These are phyloP conservation scores for Pinus tabuliformis DNA, from an alignment of 75 land plant genomes.

Conservation along the genomic window DNA sequence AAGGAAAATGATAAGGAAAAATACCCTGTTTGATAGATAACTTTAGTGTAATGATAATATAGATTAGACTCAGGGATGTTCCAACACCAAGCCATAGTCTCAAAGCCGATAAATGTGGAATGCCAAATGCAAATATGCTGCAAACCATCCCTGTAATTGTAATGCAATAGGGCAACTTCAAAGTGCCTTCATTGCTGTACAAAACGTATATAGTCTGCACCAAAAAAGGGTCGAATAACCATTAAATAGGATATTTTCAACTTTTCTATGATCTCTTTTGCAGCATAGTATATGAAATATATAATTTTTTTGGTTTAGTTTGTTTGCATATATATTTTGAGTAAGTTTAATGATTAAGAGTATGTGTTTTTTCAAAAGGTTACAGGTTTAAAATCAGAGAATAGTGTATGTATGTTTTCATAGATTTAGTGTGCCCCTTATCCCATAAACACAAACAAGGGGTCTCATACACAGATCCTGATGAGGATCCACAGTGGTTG, in stretches of 20 bases:
- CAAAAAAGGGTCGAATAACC: not conserved
- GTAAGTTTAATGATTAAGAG: no score
- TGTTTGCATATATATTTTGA: no score
- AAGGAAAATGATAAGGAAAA: not conserved
- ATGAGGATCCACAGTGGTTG: no score
- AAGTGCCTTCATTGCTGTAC: constrained; percentile 33
- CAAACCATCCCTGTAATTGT: constrained; percentile 61
- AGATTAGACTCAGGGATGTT: constrained; percentile 56
- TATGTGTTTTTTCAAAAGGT: no score
- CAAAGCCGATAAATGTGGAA: constrained; percentile 73
- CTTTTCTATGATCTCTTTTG: no score
- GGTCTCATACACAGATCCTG: no score
- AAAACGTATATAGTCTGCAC: constrained; percentile 64
- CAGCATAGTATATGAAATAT: no score
- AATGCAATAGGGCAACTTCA: constrained; percentile 78
- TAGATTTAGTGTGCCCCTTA: no score
- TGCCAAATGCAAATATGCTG: constrained; percentile 63
- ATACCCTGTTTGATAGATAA: constrained; percentile 67
- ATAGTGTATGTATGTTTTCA: no score
- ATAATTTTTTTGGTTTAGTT: no score
- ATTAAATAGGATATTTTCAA: not conserved
- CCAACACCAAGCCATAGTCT: constrained; percentile 63
- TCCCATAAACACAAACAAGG: no score
- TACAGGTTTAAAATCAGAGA: no score
- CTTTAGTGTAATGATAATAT: constrained; percentile 44